phyloP scores from a whole-genome alignment of 2,329 filamentous ascomycete genomes.

The Aspergillus alliaceus region DNA sequence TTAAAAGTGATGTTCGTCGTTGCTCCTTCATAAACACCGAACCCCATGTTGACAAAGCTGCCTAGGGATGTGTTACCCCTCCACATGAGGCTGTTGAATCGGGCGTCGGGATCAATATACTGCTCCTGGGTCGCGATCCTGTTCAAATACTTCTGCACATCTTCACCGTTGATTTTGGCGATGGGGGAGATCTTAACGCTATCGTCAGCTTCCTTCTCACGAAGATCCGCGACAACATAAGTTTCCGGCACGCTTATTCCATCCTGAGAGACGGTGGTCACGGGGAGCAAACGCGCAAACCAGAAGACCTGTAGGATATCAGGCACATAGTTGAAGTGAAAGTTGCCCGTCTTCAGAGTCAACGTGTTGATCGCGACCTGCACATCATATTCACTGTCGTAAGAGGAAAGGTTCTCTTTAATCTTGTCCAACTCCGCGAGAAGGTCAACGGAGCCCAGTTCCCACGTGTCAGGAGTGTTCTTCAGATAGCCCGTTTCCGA shows the following conservation, averaged over 20 bases:
- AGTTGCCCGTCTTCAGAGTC: slow-evolving; percentile 9
- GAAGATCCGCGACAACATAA: slow-evolving; percentile 16
- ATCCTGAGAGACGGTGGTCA: slow-evolving; percentile 9
- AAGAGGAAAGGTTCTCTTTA: slow-evolving; percentile 6
- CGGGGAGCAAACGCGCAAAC: slow-evolving; percentile 2
- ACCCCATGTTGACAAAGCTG: slow-evolving; percentile 1
- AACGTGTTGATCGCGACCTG: slow-evolving; percentile 9
- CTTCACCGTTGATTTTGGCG: slow-evolving; percentile 29
- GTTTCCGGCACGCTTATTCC: background rate
- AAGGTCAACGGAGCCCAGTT: slow-evolving; percentile 7
- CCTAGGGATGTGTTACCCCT: background rate
- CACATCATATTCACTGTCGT: slow-evolving; percentile 12
- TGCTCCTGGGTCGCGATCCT: slow-evolving; percentile 17
- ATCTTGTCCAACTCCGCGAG: slow-evolving; percentile 12
- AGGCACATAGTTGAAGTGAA: slow-evolving; percentile 6
- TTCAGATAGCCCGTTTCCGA: slow-evolving; percentile 24
- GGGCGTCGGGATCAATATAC: slow-evolving; percentile 31
- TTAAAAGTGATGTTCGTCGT: slow-evolving; percentile 29
- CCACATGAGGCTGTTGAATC: slow-evolving; percentile 34
- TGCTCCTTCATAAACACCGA: slow-evolving; percentile 26
- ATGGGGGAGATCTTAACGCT: slow-evolving; percentile 23
- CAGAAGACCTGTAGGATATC: slow-evolving; percentile 10
- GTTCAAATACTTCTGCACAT: slow-evolving; percentile 27
- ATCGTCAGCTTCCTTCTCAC: slow-evolving; percentile 9
- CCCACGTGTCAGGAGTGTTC: slow-evolving; percentile 9